Evolutionary conservation across 257 asterid species (phyloP).

Genomic region (Solanum okadae): DNA sequence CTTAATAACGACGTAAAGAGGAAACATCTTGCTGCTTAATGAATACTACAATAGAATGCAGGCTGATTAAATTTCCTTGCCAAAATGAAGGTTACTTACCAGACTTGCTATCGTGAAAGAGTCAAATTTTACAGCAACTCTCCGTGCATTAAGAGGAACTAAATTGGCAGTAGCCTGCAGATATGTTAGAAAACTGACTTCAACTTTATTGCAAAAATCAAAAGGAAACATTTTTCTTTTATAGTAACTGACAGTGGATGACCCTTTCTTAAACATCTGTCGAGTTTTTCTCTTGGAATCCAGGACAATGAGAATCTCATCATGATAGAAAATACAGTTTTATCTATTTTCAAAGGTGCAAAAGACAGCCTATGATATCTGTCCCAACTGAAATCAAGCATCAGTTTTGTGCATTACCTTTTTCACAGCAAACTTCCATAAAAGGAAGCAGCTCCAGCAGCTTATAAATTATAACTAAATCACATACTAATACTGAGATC

Average conservation of each 20-base stretch:
- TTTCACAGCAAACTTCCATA: background rate
- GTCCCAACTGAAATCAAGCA: background rate
- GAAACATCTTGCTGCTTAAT: background rate
- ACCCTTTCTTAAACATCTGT: background rate
- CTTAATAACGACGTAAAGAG: background rate
- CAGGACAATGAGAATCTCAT: background rate
- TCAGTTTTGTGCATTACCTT: background rate
- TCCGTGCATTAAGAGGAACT: constrained; percentile 39
- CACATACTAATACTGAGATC: background rate
- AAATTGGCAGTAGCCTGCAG: constrained; percentile 62
- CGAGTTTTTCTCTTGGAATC: background rate
- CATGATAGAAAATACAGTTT: background rate
- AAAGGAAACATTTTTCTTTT: background rate
- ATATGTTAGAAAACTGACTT: background rate
- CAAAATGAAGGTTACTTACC: constrained; percentile 26
- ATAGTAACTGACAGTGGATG: background rate
- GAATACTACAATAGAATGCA: background rate
- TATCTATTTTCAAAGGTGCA: background rate
- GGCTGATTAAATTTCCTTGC: background rate
- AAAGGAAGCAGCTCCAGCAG: background rate
- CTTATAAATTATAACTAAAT: background rate
- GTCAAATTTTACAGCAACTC: constrained; percentile 65
- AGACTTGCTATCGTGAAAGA: constrained; percentile 52
- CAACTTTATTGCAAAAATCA: background rate
- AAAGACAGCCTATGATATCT: background rate